phyloP scores from a whole-genome alignment of 2,329 filamentous ascomycete genomes.

The Colletotrichum falcatum region DNA sequence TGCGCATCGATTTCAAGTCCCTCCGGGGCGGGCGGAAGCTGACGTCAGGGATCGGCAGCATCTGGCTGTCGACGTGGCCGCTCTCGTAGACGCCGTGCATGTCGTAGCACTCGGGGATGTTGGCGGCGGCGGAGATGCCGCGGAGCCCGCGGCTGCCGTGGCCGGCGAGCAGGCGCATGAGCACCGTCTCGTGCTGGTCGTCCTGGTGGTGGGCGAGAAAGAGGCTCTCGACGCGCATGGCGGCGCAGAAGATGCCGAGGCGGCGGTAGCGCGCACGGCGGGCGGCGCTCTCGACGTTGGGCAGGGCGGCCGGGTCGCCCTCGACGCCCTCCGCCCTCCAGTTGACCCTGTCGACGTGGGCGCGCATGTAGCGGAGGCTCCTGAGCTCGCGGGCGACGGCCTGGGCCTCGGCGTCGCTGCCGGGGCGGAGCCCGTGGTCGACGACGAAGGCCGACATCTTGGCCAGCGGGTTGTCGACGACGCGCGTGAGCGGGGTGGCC shows the following conservation, averaged over 20 bases:
- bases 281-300: constrained; percentile 82
- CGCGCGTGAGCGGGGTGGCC: constrained; percentile 49
- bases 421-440: constrained; percentile 68
- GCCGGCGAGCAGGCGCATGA: constrained; percentile 79
- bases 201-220: constrained; percentile 89
- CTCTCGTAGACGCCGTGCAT: constrained; percentile 78
- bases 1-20: constrained; percentile 43
- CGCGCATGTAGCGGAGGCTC: constrained; percentile 47
- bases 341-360: constrained; percentile 51
- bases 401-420: constrained; percentile 64
- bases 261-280: constrained; percentile 79
- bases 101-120: constrained; percentile 87
- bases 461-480: constrained; percentile 59
- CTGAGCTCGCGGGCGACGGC: constrained; percentile 57
- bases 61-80: constrained; percentile 65
- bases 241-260: constrained; percentile 72
- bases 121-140: constrained; percentile 73
- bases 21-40: constrained; percentile 50
- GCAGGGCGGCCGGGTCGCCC: constrained; percentile 52
- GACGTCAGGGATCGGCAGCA: constrained; percentile 50
- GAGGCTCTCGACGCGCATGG: constrained; percentile 66
- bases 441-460: constrained; percentile 63
- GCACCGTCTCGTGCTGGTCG: constrained; percentile 89
- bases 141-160: constrained; percentile 77
- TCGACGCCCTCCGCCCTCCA: constrained; percentile 59